Conservation (phyloP, 2,329 filamentous ascomycete species). For the Fusarium sp. region DNA sequence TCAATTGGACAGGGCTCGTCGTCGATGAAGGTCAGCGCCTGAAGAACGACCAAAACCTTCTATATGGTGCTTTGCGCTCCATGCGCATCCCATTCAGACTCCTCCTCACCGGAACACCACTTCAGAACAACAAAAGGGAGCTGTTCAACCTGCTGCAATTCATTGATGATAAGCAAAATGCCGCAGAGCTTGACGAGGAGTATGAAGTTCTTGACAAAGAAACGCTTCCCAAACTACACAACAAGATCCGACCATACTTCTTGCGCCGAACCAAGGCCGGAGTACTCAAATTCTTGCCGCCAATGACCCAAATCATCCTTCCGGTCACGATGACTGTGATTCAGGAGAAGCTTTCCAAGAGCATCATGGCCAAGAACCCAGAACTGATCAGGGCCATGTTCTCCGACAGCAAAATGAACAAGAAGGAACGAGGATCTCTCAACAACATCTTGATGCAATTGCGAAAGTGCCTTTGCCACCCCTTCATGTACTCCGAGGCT, state of each 20-base stretch:
- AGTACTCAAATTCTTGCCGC: conserved; percentile 89
- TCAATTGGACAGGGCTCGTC: conserved; percentile 88
- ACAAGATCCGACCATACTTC: conserved; percentile 80
- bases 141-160: conserved; percentile 98
- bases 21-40: conserved; percentile 96
- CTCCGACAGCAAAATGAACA: conserved; percentile 72
- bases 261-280: conserved; percentile 85
- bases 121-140: conserved; percentile 96
- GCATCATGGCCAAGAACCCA: conserved; percentile 90
- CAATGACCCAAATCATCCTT: conserved; percentile 94
- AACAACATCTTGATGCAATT: conserved; percentile 97
- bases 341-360: conserved; percentile 94
- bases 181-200: conserved; percentile 77
- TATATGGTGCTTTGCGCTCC: conserved; percentile 79
- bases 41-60: conserved; percentile 88
- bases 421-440: conserved; percentile 79
- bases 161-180: conserved; percentile 77
- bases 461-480: conserved; percentile 93
- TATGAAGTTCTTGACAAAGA: conserved; percentile 84
- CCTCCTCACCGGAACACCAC: conserved; percentile 87
- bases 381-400: conserved; percentile 90
- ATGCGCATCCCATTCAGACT: conserved; percentile 86
- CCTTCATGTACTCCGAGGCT: conserved; percentile 89
- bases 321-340: conserved; percentile 95
- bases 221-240: conserved; percentile 83